Percentiles rank a stretch among this genome's conserved stretches.
These are phyloP conservation scores for Saitoella complicata DNA, from an alignment of 805 yeast species.

Conservation along the genomic window DNA sequence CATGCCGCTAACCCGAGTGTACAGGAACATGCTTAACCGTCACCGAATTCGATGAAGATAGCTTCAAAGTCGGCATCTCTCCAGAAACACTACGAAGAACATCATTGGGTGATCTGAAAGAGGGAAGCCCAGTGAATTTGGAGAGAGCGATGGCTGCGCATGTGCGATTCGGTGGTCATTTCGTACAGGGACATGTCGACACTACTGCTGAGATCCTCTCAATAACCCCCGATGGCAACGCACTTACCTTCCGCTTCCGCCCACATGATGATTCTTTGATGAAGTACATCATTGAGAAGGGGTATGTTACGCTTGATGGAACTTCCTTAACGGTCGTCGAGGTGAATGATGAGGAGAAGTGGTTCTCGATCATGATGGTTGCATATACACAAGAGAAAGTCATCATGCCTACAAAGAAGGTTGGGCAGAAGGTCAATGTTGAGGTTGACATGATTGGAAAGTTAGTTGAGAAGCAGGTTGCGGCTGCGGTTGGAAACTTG, in stretches of 20 bases:
- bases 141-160: constrained; percentile 82
- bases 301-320: constrained; percentile 86
- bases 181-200: constrained; percentile 96
- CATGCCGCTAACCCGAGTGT: not conserved
- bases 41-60: constrained; percentile 45
- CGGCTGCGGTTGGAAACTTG: not conserved
- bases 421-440: constrained; percentile 60
- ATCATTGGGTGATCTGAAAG: constrained; percentile 44
- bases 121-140: constrained; percentile 56
- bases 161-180: constrained; percentile 87
- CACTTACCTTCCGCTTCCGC: constrained; percentile 66
- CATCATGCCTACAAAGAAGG: constrained; percentile 41
- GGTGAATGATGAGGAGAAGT: constrained; percentile 40
- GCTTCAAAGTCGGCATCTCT: constrained; percentile 79
- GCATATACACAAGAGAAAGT: constrained; percentile 79
- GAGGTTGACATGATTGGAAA: constrained; percentile 95
- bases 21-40: constrained; percentile 67
- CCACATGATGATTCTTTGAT: constrained; percentile 25
- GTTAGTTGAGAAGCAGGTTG: constrained; percentile 71
- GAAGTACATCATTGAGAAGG: constrained; percentile 81
- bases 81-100: constrained; percentile 83
- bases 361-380: constrained; percentile 77
- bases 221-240: constrained; percentile 46
- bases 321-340: constrained; percentile 75
- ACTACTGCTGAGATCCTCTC: constrained; percentile 55